These are phyloP conservation scores for Pestalotiopsis sp. DNA, from an alignment of 2,329 filamentous ascomycete genomes.

Conservation along the genomic window DNA sequence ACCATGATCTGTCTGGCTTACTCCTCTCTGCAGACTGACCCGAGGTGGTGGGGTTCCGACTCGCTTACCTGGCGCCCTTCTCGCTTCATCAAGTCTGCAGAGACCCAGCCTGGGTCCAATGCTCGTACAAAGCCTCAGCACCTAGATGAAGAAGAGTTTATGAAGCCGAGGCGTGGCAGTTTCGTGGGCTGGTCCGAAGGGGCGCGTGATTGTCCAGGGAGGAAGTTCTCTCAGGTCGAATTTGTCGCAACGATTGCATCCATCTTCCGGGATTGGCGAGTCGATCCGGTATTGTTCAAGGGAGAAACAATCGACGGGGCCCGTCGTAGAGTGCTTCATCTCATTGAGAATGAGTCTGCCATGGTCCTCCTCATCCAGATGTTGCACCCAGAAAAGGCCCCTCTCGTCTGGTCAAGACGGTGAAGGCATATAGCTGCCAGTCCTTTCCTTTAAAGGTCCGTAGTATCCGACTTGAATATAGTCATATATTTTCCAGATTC, in stretches of 20 bases:
- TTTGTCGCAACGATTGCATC: constrained; percentile 32
- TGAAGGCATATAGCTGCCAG: not conserved
- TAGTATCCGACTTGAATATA: no score
- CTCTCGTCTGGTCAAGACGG: not conserved
- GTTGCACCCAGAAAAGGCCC: constrained; percentile 15
- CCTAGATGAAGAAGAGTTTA: not conserved
- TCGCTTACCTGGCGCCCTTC: constrained; percentile 24
- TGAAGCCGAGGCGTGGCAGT: constrained; percentile 17
- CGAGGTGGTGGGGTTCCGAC: constrained; percentile 23
- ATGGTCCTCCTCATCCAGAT: constrained; percentile 15
- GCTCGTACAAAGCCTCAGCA: not conserved
- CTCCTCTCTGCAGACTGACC: constrained; percentile 22
- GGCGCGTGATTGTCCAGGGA: constrained; percentile 30
- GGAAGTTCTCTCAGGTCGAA: constrained; percentile 37
- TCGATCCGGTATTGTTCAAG: constrained; percentile 22
- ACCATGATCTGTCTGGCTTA: constrained; percentile 23
- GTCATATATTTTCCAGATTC: no score
- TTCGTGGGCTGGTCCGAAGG: constrained; percentile 35
- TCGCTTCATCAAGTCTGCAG: constrained; percentile 19
- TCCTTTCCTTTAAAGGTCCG: no score
- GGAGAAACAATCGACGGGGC: constrained; percentile 19
- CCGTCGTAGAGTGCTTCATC: not conserved
- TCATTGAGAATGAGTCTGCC: constrained; percentile 6
- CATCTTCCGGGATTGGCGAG: constrained; percentile 27
- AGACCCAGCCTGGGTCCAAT: not conserved